A percentile compares a stretch with the other conserved stretches of the same genome.
These are phyloP conservation scores for Aspergillaceae sp. DNA, from an alignment of 2,329 filamentous ascomycete genomes.

Conservation along the genomic window DNA sequence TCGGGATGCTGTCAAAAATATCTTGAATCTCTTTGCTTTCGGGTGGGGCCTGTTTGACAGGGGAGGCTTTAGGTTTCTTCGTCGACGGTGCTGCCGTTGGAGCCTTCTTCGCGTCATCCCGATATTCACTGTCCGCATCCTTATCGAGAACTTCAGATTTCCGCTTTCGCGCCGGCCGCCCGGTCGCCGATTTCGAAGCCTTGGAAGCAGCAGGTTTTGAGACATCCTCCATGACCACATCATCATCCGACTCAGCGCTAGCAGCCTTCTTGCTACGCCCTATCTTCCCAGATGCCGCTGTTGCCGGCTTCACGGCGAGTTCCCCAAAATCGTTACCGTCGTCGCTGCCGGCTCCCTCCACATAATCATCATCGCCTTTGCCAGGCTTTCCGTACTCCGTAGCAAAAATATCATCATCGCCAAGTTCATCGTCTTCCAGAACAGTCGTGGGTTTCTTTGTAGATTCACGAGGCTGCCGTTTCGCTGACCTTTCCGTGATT, in stretches of 20 bases:
- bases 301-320: slow-evolving; percentile 52
- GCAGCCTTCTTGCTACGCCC: slow-evolving; percentile 26
- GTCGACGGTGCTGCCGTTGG: slow-evolving; percentile 21
- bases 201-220: slow-evolving; percentile 40
- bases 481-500: slow-evolving; percentile 33
- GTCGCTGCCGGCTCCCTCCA: slow-evolving; percentile 48
- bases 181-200: slow-evolving; percentile 36
- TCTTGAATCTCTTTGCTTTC: slow-evolving; percentile 68
- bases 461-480: slow-evolving; percentile 7
- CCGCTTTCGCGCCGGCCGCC: slow-evolving; percentile 41
- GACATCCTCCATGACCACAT: slow-evolving; percentile 47
- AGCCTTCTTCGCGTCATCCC: slow-evolving; percentile 52
- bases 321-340: slow-evolving; percentile 58
- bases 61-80: slow-evolving; percentile 47
- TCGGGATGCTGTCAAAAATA: slow-evolving; percentile 82
- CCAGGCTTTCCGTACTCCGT: slow-evolving; percentile 58
- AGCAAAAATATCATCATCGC: slow-evolving; percentile 75
- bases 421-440: slow-evolving; percentile 59
- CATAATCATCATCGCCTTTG: slow-evolving; percentile 59
- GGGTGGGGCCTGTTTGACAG: slow-evolving; percentile 56
- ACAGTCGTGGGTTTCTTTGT: slow-evolving; percentile 28
- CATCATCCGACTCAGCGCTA: slow-evolving; percentile 32
- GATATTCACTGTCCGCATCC: slow-evolving; percentile 47
- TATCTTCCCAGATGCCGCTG: slow-evolving; percentile 38
- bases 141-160: slow-evolving; percentile 50